Base-by-base conservation (phyloP, 768 basidiomycete species). In the Tricholoma flavovirens region DNA sequence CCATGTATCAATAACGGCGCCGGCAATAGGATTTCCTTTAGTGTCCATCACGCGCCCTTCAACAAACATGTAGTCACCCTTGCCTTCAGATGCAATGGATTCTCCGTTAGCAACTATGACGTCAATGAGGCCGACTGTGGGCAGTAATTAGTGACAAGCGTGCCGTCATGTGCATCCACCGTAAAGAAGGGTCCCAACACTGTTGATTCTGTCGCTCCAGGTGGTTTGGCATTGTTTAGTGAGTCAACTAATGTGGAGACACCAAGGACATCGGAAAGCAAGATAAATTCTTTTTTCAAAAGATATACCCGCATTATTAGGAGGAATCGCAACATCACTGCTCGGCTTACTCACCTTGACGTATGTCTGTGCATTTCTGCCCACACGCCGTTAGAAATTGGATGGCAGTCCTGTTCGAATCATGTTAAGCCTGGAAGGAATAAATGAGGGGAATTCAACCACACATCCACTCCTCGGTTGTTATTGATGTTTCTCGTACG, bases 151-250 rank as follows among this genome's bases (percentile, higher is more conserved):
- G 22, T 11, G 55, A 15, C 11, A 15, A 15, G 67, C 82, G 63
- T 62, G 90, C 90, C 67, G 38, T 90, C 81, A 19, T 82, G 80
- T 15, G 89, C 83, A 64, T 93, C 90, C 17, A 85, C 83, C 2
- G 88, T 89, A 63, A 78, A 86, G 73, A 93, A 93, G 4, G 91
- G 92, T 2, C 91, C 91, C 24, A 93, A 77, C 10, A 93, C 85
- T 19, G 84, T 87, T 29, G 80, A 82, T 62, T 88, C 87, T 0
- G 90, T 92, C 19, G 83, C 86, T 4, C 75, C 77, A 5, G 77
- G 75, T 4, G 77, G 73, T 45, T 80, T 80, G 3, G 84, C 81
- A 63, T 89, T 85, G 71, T 91, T 91, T 51, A 90, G 67, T 22
- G 80, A 69, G 59, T 93, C 88, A 9, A 94, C 85, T 52, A 94